Evolutionary conservation across 257 asterid genomes (phyloP).

Genomic region (Scutellaria minor): DNA sequence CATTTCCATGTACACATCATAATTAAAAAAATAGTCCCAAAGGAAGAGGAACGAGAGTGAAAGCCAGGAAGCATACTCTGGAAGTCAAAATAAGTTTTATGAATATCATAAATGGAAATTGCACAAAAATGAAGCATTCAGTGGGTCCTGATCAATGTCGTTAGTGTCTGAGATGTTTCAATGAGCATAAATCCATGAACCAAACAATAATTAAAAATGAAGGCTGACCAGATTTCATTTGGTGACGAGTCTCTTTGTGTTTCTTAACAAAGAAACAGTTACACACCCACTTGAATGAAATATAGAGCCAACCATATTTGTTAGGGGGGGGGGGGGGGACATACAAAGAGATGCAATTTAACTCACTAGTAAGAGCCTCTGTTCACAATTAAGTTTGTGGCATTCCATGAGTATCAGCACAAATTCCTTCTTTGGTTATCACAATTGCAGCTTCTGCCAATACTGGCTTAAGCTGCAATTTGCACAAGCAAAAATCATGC

Average conservation of each 20-base stretch:
- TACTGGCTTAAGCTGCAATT: constrained; percentile 88
- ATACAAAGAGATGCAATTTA: constrained; percentile 30
- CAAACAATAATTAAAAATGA: constrained; percentile 9
- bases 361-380: constrained; percentile 90
- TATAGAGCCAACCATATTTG: constrained; percentile 1
- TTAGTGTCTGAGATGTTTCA: constrained; percentile 18
- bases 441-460: constrained; percentile 91
- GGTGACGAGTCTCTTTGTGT: constrained; percentile 12
- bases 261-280: constrained; percentile 12
- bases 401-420: constrained; percentile 89
- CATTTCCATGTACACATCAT: neutral
- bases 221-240: constrained; percentile 11
- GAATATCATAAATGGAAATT: constrained; percentile 10
- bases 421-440: constrained; percentile 94
- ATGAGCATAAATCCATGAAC: constrained; percentile 11
- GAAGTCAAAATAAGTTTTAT: neutral
- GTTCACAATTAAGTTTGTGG: constrained; percentile 96
- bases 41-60: constrained; percentile 1
- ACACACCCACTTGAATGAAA: constrained; percentile 23
- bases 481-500: constrained; percentile 13
- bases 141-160: constrained; percentile 15
- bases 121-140: constrained; percentile 11
- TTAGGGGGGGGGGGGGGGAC: neutral
- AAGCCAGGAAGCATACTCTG: constrained; percentile 18
- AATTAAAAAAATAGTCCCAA: neutral